Percentiles rank a stretch among this genome's conserved stretches.
Conservation (phyloP, 2,329 filamentous ascomycete genomes). For the Coniella lustricola region DNA sequence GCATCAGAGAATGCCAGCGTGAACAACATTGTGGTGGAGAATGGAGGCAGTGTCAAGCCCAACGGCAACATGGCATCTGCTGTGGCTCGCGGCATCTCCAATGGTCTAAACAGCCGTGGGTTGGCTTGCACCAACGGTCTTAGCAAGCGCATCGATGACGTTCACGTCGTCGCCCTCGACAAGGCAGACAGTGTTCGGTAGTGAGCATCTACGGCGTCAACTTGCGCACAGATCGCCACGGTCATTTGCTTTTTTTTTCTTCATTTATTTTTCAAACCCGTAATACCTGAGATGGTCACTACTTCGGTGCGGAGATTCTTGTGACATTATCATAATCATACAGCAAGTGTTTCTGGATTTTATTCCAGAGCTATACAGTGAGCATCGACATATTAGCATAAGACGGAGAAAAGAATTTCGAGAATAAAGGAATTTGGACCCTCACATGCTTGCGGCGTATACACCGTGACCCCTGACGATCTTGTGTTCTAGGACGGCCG, state of each 20-base stretch:
- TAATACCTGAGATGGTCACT: too few relatives aligned
- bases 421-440: too few relatives aligned
- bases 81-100: conserved; percentile 27
- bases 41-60: conserved; percentile 26
- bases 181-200: conserved; percentile 10
- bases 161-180: conserved; percentile 1
- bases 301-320: too few relatives aligned
- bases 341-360: too few relatives aligned
- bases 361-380: too few relatives aligned
- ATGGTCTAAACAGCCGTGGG: conserved; percentile 12
- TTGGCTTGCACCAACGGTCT: neutral
- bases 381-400: too few relatives aligned
- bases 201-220: neutral
- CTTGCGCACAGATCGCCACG: neutral
- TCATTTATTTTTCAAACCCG: too few relatives aligned
- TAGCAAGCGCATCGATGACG: neutral
- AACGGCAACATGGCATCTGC: conserved; percentile 30
- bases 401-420: too few relatives aligned
- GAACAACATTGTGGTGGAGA: conserved; percentile 31
- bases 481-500: too few relatives aligned
- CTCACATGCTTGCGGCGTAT: too few relatives aligned
- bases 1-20: conserved; percentile 32
- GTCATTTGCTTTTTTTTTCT: neutral
- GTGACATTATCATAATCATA: too few relatives aligned
- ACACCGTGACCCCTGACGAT: too few relatives aligned